Percentiles rank a stretch among this genome's conserved stretches.
These are phyloP conservation scores for Boechera retrofracta DNA, from an alignment of 345 rosid species.

Conservation along the genomic window DNA sequence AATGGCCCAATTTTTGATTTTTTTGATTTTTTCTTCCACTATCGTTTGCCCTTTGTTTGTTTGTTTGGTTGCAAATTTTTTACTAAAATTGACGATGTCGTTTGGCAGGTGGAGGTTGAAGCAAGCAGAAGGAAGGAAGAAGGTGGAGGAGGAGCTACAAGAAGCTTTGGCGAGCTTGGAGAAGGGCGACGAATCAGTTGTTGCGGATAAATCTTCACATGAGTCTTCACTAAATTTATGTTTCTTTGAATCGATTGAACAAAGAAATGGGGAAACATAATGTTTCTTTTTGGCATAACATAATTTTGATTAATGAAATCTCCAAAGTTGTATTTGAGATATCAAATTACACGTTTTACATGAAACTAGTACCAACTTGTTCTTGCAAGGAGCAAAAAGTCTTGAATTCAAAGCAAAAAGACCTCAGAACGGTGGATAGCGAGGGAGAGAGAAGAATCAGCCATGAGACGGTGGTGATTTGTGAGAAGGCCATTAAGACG, in stretches of 20 bases:
- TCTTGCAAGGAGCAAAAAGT: slow-evolving; percentile 55
- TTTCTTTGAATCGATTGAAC: no score
- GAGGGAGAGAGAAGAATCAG: slow-evolving; percentile 39
- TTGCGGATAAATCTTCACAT: no score
- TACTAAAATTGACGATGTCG: no score
- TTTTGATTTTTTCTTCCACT: background rate
- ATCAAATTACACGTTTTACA: no score
- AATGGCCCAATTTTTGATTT: background rate
- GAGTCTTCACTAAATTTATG: no score
- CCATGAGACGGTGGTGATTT: slow-evolving; percentile 54
- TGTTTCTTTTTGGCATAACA: no score
- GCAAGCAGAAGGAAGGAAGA: slow-evolving; percentile 70
- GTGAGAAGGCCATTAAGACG: slow-evolving; percentile 59
- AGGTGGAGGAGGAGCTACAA: slow-evolving; percentile 76
- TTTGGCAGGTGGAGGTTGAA: slow-evolving; percentile 68
- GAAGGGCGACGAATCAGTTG: slow-evolving; percentile 25
- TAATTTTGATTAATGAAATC: no score
- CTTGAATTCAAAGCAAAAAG: no score
- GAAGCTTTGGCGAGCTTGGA: slow-evolving; percentile 80
- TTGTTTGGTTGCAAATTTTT: slow-evolving; percentile 1
- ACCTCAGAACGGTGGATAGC: slow-evolving; percentile 37
- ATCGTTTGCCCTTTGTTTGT: background rate
- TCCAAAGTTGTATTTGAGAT: no score
- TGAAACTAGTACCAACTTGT: no score
- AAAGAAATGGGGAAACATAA: no score